These are phyloP conservation scores for Pholiota molesta DNA, from an alignment of 768 basidiomycete species.

Conservation along the genomic window DNA sequence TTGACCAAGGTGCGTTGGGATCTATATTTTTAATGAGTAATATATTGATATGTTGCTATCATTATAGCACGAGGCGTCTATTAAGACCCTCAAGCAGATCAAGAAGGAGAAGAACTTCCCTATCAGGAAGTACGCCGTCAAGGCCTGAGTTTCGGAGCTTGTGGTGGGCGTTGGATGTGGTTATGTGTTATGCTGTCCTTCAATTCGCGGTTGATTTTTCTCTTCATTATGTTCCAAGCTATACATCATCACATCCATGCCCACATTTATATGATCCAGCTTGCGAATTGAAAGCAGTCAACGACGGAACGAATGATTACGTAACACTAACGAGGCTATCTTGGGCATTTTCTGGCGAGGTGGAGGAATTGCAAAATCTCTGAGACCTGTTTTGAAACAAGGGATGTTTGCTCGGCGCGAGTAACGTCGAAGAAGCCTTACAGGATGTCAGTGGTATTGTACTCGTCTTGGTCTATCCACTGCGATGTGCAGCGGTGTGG, in stretches of 20 bases:
- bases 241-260: conserved; percentile 22
- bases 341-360: conserved; percentile 5
- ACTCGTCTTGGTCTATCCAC: neutral
- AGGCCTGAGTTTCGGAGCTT: conserved; percentile 60
- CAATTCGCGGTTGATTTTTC: conserved; percentile 26
- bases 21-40: neutral
- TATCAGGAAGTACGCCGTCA: conserved; percentile 91
- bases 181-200: conserved; percentile 25
- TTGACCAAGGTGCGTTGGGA: conserved; percentile 74
- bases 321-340: conserved; percentile 16
- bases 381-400: conserved; percentile 11
- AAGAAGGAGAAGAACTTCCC: conserved; percentile 98
- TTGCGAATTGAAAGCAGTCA: conserved; percentile 2
- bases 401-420: neutral
- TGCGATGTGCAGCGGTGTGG: neutral
- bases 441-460: neutral
- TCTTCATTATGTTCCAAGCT: conserved; percentile 25
- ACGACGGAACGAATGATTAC: conserved; percentile 18
- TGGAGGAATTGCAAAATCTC: conserved; percentile 3
- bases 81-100: conserved; percentile 89
- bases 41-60: conserved; percentile 4
- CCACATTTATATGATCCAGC: conserved; percentile 12
- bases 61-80: conserved; percentile 74
- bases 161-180: conserved; percentile 20
- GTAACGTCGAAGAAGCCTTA: neutral